A percentile compares a stretch with the other conserved stretches of the same genome.
These are phyloP conservation scores for Buxus sempervirens DNA, from an alignment of 164 flowering plant genomes.

Conservation along the genomic window DNA sequence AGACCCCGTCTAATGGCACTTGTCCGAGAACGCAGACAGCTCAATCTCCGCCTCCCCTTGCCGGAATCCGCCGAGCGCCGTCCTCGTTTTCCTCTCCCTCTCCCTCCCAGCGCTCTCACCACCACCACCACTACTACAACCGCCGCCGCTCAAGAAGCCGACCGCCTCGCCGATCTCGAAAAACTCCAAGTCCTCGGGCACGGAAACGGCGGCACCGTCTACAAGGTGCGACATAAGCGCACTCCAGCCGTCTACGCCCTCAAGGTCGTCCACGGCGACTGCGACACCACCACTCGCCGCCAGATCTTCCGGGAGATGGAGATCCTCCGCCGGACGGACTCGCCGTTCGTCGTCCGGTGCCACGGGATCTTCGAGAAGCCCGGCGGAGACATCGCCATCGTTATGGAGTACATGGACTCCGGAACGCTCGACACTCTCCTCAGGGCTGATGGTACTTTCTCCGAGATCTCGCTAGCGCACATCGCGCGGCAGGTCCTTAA, in stretches of 20 bases:
- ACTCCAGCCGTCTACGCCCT: constrained; percentile 55
- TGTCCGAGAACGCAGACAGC: constrained; percentile 43
- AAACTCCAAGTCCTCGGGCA: constrained; percentile 59
- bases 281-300: constrained; percentile 46
- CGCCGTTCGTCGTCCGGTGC: constrained; percentile 51
- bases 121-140: neutral
- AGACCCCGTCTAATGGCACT: constrained; percentile 31
- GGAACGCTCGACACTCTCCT: constrained; percentile 51
- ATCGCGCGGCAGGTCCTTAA: constrained; percentile 53
- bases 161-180: constrained; percentile 36
- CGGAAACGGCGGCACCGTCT: constrained; percentile 84
- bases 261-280: constrained; percentile 47
- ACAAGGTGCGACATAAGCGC: constrained; percentile 57
- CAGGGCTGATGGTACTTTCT: constrained; percentile 24
- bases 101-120: constrained; percentile 27
- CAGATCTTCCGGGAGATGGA: constrained; percentile 56
- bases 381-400: constrained; percentile 46
- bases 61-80: constrained; percentile 31
- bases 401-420: constrained; percentile 70
- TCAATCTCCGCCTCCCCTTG: constrained; percentile 34
- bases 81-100: constrained; percentile 34
- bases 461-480: constrained; percentile 37
- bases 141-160: constrained; percentile 11
- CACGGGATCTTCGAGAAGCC: constrained; percentile 37
- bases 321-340: constrained; percentile 67